Conservation (phyloP, 139 green algal species). For the Coelastrella sp. region DNA sequence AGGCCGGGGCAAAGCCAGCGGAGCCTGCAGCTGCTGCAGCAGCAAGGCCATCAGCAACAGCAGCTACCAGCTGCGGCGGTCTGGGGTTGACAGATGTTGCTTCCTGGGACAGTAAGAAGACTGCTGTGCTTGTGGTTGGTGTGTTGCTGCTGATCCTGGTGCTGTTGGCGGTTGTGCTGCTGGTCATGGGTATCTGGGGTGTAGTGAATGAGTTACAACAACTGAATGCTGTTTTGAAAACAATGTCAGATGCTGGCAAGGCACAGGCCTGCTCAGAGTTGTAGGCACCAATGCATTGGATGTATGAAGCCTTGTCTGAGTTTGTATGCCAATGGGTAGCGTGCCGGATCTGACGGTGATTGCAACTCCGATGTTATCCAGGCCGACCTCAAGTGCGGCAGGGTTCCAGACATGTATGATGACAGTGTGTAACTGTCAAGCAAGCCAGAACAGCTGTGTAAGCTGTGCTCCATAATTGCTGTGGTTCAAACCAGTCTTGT, state of each 20-base stretch:
- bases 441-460: no score
- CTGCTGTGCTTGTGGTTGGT: neutral
- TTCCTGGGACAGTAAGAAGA: neutral
- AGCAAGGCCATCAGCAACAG: neutral
- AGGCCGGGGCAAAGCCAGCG: neutral
- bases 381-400: no score
- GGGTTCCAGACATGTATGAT: no score
- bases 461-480: no score
- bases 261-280: neutral
- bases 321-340: no score
- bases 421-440: no score
- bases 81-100: neutral
- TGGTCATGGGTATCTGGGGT: neutral
- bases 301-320: no score
- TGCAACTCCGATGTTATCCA: no score
- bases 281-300: neutral
- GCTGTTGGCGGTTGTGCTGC: constrained; percentile 4
- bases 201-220: neutral
- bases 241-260: neutral
- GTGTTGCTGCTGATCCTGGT: neutral
- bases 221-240: neutral
- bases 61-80: neutral
- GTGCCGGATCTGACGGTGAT: no score
- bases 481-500: no score
- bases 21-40: neutral